Conservation (phyloP, 352 stramenopile genomes). For the Globisporangium cylindrosporum region DNA sequence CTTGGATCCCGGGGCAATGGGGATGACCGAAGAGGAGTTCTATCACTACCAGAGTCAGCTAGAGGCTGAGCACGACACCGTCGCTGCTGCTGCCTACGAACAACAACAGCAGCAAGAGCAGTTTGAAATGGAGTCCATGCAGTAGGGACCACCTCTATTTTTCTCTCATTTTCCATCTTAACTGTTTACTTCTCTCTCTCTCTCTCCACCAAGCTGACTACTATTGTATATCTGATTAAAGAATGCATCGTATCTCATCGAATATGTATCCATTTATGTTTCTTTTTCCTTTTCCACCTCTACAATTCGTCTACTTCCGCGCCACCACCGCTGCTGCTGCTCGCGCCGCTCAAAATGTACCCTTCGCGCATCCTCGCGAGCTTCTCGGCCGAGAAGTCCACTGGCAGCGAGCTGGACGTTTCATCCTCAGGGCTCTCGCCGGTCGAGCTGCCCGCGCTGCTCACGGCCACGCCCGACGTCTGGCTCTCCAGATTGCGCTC, state of each 20-base stretch:
- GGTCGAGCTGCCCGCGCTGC: constrained; percentile 6
- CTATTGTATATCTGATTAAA: background rate
- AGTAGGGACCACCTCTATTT: constrained; percentile 1
- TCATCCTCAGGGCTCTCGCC: constrained; percentile 22
- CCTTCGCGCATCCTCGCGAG: constrained; percentile 38
- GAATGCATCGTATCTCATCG: background rate
- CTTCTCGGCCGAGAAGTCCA: constrained; percentile 20
- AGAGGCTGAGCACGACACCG: constrained; percentile 9
- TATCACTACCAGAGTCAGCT: constrained; percentile 6
- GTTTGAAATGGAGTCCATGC: constrained; percentile 20
- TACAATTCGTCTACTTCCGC: constrained; percentile 19
- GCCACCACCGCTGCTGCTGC: constrained; percentile 44
- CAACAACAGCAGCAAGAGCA: constrained; percentile 9
- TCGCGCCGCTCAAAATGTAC: constrained; percentile 60
- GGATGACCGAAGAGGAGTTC: constrained; percentile 10
- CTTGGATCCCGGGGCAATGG: constrained; percentile 2
- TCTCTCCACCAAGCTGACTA: background rate
- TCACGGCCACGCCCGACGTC: constrained; percentile 23
- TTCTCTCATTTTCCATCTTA: background rate
- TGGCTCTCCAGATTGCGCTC: constrained; percentile 57
- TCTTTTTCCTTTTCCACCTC: background rate
- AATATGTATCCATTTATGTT: background rate
- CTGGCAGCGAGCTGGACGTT: constrained; percentile 6
- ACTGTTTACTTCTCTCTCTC: constrained; percentile 1
- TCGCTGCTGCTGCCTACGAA: constrained; percentile 10